phyloP scores from a whole-genome alignment of 345 rosid species.

The Lagerstroemia speciosa region DNA sequence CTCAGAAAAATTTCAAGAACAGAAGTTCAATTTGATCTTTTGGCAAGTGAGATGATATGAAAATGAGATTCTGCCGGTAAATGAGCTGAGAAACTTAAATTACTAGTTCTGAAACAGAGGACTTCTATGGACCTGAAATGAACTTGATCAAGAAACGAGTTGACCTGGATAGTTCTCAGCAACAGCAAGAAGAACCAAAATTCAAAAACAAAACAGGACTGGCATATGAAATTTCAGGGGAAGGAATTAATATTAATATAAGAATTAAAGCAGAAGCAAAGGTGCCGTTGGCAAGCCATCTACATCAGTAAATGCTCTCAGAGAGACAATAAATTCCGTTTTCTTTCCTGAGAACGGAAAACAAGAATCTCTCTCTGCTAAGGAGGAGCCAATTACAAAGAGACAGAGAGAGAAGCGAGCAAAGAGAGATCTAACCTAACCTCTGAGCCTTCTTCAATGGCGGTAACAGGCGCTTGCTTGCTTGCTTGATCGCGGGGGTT shows the following conservation, averaged over 20 bases:
- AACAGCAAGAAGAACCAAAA: neutral
- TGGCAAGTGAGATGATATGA: too few species aligned
- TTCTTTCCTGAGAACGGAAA: neutral
- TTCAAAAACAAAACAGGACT: neutral
- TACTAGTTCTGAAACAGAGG: too few species aligned
- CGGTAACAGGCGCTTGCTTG: neutral
- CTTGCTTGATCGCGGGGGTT: neutral
- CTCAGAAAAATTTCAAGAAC: too few species aligned
- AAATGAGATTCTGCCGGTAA: too few species aligned
- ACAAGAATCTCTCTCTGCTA: neutral
- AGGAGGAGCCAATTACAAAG: neutral
- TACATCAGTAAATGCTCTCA: slow-evolving; percentile 30
- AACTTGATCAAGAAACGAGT: neutral
- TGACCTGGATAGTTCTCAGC: neutral
- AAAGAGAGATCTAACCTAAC: neutral
- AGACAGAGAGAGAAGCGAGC: neutral
- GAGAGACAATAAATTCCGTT: slow-evolving; percentile 2
- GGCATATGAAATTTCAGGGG: too few species aligned
- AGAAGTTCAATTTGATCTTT: too few species aligned
- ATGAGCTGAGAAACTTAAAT: too few species aligned
- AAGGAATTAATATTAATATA: neutral
- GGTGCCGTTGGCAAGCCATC: slow-evolving; percentile 31
- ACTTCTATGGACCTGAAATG: too few species aligned
- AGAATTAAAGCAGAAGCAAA: slow-evolving; percentile 10
- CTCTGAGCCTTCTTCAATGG: neutral